These are phyloP conservation scores for Phytophthora quininea DNA, from an alignment of 352 stramenopile genomes.

Conservation along the genomic window DNA sequence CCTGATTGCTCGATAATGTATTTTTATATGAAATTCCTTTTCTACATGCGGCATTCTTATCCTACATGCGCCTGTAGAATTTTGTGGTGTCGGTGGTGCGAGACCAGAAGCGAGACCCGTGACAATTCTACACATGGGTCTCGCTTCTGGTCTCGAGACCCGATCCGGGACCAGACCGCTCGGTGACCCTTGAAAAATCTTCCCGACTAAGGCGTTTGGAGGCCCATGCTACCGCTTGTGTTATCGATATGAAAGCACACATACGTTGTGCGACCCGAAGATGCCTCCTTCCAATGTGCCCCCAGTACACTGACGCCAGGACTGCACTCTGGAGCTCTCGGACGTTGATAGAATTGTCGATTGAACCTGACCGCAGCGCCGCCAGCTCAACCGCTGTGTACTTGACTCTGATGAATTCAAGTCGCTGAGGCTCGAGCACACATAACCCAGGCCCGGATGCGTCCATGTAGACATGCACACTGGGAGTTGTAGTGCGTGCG, in stretches of 20 bases:
- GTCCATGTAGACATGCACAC: slow-evolving; percentile 28
- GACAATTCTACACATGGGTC: too few relatives aligned
- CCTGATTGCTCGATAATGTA: too few relatives aligned
- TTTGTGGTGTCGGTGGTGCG: too few relatives aligned
- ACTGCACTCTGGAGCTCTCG: slow-evolving; percentile 24
- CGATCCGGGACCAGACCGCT: too few relatives aligned
- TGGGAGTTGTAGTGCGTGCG: neutral
- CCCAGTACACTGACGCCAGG: slow-evolving; percentile 16
- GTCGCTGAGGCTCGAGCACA: slow-evolving; percentile 4
- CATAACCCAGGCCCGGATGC: slow-evolving; percentile 20
- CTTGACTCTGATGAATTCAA: slow-evolving; percentile 13
- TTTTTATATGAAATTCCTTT: too few relatives aligned
- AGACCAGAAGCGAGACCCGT: too few relatives aligned
- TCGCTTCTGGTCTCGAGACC: too few relatives aligned
- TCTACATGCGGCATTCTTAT: too few relatives aligned
- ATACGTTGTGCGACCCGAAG: neutral
- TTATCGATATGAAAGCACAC: slow-evolving; percentile 29
- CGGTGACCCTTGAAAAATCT: too few relatives aligned
- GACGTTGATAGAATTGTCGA: slow-evolving; percentile 21
- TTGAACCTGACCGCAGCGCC: neutral
- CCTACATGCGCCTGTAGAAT: too few relatives aligned
- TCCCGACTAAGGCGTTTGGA: neutral
- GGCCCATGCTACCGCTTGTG: slow-evolving; percentile 17
- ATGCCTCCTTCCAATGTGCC: neutral
- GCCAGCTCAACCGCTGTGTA: slow-evolving; percentile 2